phyloP scores from a whole-genome alignment of 2,329 filamentous ascomycete genomes.

The Epichloe brachyelytri region DNA sequence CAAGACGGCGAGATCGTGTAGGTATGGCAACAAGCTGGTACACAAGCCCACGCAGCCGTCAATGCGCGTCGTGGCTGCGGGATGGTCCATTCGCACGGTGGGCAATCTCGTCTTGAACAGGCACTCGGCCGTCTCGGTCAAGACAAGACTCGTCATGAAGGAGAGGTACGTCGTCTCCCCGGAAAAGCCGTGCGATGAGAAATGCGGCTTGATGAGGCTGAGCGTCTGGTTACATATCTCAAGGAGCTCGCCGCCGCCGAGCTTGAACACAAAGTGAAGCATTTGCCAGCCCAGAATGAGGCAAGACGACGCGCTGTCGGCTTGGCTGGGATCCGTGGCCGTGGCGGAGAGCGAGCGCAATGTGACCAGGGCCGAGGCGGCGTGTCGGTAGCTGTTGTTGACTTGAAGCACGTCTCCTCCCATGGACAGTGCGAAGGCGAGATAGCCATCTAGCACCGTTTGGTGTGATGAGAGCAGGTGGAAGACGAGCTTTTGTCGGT shows the following conservation, averaged over 20 bases:
- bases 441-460: conserved; percentile 8
- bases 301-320: conserved; percentile 8
- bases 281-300: conserved; percentile 10
- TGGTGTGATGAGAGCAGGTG: conserved; percentile 6
- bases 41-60: conserved; percentile 16
- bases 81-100: conserved; percentile 9
- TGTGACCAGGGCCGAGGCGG: conserved; percentile 9
- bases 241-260: conserved; percentile 6
- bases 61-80: conserved; percentile 6
- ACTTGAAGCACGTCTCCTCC: not conserved
- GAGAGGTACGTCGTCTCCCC: conserved; percentile 1
- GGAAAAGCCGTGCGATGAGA: conserved; percentile 3
- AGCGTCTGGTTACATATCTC: conserved; percentile 11
- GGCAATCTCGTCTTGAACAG: conserved; percentile 12
- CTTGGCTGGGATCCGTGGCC: not conserved
- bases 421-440: conserved; percentile 10
- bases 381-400: conserved; percentile 8
- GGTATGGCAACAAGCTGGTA: conserved; percentile 11
- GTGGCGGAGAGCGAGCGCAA: conserved; percentile 8
- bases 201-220: conserved; percentile 9
- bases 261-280: conserved; percentile 9
- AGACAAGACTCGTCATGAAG: conserved; percentile 10
- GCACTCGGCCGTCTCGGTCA: conserved; percentile 14
- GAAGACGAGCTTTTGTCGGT: conserved; percentile 8
- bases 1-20: conserved; percentile 15